Conservation (phyloP, 345 rosid species). For the Stellera chamaejasme region DNA sequence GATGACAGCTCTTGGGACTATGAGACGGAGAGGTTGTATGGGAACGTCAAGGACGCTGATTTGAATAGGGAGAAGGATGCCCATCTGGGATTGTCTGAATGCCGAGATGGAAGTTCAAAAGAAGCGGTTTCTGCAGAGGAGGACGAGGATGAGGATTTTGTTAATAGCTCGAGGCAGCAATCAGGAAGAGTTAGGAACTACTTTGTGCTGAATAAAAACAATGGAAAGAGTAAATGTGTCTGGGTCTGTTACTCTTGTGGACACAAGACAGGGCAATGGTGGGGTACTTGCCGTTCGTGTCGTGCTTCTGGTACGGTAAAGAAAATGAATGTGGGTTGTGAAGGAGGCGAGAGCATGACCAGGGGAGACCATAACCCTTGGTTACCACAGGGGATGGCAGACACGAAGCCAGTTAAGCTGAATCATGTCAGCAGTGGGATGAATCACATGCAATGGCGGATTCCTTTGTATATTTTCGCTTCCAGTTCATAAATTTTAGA, state of each 20-base stretch:
- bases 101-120: slow-evolving; percentile 7
- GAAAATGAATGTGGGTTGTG: slow-evolving; percentile 40
- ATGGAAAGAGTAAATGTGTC: slow-evolving; percentile 29
- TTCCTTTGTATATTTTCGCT: slow-evolving; percentile 48
- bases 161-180: slow-evolving; percentile 4
- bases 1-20: slow-evolving; percentile 7
- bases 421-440: slow-evolving; percentile 51
- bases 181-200: slow-evolving; percentile 17
- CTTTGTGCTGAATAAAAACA: slow-evolving; percentile 31
- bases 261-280: slow-evolving; percentile 75
- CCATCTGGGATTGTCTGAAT: slow-evolving; percentile 11
- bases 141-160: background rate
- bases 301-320: slow-evolving; percentile 47
- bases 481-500: background rate
- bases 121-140: slow-evolving; percentile 8
- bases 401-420: slow-evolving; percentile 44
- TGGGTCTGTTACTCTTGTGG: slow-evolving; percentile 87
- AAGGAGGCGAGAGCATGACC: slow-evolving; percentile 22
- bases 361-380: slow-evolving; percentile 43
- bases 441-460: slow-evolving; percentile 52
- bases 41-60: slow-evolving; percentile 9
- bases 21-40: slow-evolving; percentile 9
- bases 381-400: slow-evolving; percentile 44
- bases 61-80: slow-evolving; percentile 1
- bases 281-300: slow-evolving; percentile 76